Conservation (phyloP, 2,329 filamentous ascomycete genomes). For the Thelonectria discophora region DNA sequence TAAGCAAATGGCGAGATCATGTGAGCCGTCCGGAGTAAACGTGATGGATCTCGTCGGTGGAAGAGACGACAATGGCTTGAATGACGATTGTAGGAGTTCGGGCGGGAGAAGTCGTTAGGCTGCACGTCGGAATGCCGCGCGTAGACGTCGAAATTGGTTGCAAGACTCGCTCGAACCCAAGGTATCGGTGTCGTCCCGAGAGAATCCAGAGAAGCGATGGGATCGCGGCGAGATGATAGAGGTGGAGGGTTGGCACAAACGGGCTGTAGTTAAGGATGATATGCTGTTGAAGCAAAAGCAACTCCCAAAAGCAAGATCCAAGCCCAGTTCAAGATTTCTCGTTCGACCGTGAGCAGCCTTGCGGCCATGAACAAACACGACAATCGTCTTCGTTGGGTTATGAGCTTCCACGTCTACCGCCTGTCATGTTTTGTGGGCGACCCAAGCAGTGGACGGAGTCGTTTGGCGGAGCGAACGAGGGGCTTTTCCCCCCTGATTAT, state of each 20-base stretch:
- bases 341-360: constrained; percentile 18
- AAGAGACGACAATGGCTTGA: background rate
- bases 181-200: background rate
- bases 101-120: background rate
- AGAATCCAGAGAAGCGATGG: background rate
- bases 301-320: constrained; percentile 4
- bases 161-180: background rate
- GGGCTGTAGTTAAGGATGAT: background rate
- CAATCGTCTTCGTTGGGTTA: constrained; percentile 10
- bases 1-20: constrained; percentile 6
- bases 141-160: constrained; percentile 8
- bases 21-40: constrained; percentile 1
- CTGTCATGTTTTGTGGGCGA: constrained; percentile 28
- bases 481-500: background rate
- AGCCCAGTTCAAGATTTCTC: constrained; percentile 9
- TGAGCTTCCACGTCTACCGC: constrained; percentile 23
- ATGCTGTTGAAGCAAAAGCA: constrained; percentile 8
- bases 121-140: background rate
- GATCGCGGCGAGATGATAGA: constrained; percentile 1
- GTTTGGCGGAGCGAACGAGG: constrained; percentile 3
- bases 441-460: constrained; percentile 13
- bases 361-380: constrained; percentile 23
- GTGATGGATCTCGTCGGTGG: constrained; percentile 10
- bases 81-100: background rate
- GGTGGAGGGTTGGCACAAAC: constrained; percentile 10